Conservation (phyloP, 805 yeast genomes). For the Lipomyces spencermartinsiae region DNA sequence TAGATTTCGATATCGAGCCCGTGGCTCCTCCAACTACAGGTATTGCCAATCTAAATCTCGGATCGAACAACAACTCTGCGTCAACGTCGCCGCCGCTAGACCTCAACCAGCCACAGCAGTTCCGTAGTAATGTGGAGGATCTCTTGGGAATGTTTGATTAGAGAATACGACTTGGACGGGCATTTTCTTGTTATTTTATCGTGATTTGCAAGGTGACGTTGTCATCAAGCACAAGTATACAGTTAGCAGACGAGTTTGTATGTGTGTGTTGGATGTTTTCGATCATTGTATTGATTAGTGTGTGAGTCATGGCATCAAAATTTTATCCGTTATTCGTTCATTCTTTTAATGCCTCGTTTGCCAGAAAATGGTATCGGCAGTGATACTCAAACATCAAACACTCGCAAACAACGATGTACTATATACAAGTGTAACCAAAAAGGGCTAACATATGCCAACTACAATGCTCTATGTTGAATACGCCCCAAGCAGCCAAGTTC, state of each 20-base stretch:
- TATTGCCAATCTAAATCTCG: constrained; percentile 74
- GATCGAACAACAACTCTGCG: constrained; percentile 49
- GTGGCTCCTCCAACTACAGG: constrained; percentile 49
- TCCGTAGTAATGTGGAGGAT: constrained; percentile 38
- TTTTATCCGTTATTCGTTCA: neutral
- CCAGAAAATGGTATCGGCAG: too few relatives aligned
- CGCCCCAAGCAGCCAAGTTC: neutral
- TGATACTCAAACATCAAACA: neutral
- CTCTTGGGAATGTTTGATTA: constrained; percentile 36
- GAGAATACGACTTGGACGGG: constrained; percentile 1
- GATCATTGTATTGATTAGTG: neutral
- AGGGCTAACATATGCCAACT: neutral
- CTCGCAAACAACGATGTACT: neutral
- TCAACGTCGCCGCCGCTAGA: constrained; percentile 42
- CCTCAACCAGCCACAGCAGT: constrained; percentile 30
- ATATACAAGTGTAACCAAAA: neutral
- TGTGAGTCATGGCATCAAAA: neutral
- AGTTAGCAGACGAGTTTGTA: neutral
- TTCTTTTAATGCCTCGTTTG: neutral
- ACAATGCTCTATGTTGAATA: neutral
- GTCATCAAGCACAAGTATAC: neutral
- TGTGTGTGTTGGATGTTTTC: neutral
- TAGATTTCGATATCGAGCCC: constrained; percentile 67
- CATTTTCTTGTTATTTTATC: neutral
- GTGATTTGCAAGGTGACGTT: neutral